Base-by-base conservation (phyloP, 1,139 yeast species). In the Geotrichum carabidarum region DNA sequence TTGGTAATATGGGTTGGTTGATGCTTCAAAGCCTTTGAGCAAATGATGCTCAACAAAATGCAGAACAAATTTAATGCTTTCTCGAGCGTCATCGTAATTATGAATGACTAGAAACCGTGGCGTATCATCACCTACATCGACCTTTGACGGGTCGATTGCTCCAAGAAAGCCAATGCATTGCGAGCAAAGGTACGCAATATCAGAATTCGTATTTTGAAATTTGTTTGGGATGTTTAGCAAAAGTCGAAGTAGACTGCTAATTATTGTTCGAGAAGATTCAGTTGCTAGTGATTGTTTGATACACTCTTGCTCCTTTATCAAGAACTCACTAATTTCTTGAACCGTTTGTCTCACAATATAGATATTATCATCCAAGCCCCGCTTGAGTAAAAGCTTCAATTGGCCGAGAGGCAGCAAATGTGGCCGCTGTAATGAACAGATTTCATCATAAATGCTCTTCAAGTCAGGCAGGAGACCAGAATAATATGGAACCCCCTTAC, bases 1-100 rank as follows among this genome's bases (percentile, higher is more conserved):
- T 67, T 94, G 99, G 51, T 83, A 82, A 30, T 82, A 80, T 0
- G 99, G 96, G 65, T 90, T 90, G 48, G 85, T 86, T 0, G 97
- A 85, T 0, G 96, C 90, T 81, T 95, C 84, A 67, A 90, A 91
- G 1, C 89, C 81, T 44, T 86, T 87, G 8, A 91, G 84, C 15
- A 94, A 74, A 59, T 82, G 77, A 51, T 79, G 78, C 60, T 87
- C 86, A 48, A 91, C 74, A 56, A 91, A 81, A 61, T 79, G 77
- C 5, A 81, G 74, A 15, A 90, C 75, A 64, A 93, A 89, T 4
- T 74, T 76, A 4, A 82, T 74, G 38, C 82, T 80, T 62, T 90
- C 96, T 2, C 68, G 67, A n/a, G 74, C 76, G 52, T 83, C 84
- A 51, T 75, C 78, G 63, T 86, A 83, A 65, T 85, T 83, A 58